These are phyloP conservation scores for Xylaria sp. DNA, from an alignment of 2,329 filamentous ascomycete species.

Conservation along the genomic window DNA sequence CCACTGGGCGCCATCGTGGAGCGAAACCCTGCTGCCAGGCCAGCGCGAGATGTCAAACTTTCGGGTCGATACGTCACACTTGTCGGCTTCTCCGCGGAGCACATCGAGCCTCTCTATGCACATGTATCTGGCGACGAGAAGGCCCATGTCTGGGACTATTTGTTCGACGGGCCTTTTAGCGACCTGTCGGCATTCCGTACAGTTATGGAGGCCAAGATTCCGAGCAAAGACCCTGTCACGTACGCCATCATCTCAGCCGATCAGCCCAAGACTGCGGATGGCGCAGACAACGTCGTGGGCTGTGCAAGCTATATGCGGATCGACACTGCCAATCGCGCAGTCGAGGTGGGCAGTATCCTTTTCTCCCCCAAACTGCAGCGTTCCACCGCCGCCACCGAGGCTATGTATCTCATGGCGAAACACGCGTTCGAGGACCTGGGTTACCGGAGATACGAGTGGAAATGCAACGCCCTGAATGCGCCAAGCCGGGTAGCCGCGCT, in stretches of 20 bases:
- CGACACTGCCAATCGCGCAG: neutral
- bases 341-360: neutral
- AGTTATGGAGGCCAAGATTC: neutral
- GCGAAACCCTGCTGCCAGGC: neutral
- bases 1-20: neutral
- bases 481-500: neutral
- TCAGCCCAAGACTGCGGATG: neutral
- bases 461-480: neutral
- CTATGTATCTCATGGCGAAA: neutral
- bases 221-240: neutral
- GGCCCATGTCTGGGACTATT: conserved; percentile 40
- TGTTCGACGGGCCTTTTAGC: neutral
- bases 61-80: conserved; percentile 43
- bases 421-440: neutral
- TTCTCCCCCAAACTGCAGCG: neutral
- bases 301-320: neutral
- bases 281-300: neutral
- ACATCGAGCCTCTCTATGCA: conserved; percentile 42
- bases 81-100: conserved; percentile 36
- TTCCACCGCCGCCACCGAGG: neutral
- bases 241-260: neutral
- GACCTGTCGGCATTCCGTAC: neutral
- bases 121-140: conserved; percentile 43
- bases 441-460: neutral
- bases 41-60: conserved; percentile 13